Percentiles rank a stretch among this genome's conserved stretches.
phyloP scores from a whole-genome alignment of 768 basidiomycete species.

The Boletus bicolor region DNA sequence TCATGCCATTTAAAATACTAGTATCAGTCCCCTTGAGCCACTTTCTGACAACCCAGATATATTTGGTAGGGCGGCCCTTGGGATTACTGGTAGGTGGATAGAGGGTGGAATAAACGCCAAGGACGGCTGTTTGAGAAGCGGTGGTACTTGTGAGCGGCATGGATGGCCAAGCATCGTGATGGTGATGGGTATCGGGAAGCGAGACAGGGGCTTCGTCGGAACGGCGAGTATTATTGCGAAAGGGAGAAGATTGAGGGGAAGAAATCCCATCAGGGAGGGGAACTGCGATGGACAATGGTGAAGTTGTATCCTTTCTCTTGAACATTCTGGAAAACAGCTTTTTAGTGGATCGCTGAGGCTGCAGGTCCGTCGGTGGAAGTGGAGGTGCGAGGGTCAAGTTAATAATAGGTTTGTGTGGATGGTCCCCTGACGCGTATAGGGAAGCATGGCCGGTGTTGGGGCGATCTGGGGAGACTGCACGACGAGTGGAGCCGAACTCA shows the following conservation, averaged over 20 bases:
- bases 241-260: conserved; percentile 20
- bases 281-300: conserved; percentile 21
- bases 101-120: conserved; percentile 68
- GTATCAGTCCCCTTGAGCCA: conserved; percentile 66
- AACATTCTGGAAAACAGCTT: conserved; percentile 70
- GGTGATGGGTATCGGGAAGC: conserved; percentile 4
- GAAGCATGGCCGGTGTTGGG: conserved; percentile 3
- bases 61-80: conserved; percentile 43
- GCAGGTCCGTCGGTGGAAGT: conserved; percentile 12
- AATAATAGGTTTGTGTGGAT: conserved; percentile 7
- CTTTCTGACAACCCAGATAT: conserved; percentile 72
- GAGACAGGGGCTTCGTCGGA: conserved; percentile 19
- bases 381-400: conserved; percentile 17
- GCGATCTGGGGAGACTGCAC: conserved; percentile 10
- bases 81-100: conserved; percentile 44
- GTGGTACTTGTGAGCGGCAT: conserved; percentile 9
- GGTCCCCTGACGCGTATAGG: background rate
- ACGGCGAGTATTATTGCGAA: conserved; percentile 3
- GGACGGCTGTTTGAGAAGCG: conserved; percentile 42
- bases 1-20: conserved; percentile 44
- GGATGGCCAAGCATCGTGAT: conserved; percentile 14
- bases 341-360: conserved; percentile 46
- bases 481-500: conserved; percentile 21
- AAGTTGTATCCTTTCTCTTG: conserved; percentile 46
- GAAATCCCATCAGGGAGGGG: conserved; percentile 24